Percentiles rank a stretch among this genome's conserved stretches.
Conservation (phyloP, 371 early-diverging fungal genomes). For the Mucor lusitanicus region DNA sequence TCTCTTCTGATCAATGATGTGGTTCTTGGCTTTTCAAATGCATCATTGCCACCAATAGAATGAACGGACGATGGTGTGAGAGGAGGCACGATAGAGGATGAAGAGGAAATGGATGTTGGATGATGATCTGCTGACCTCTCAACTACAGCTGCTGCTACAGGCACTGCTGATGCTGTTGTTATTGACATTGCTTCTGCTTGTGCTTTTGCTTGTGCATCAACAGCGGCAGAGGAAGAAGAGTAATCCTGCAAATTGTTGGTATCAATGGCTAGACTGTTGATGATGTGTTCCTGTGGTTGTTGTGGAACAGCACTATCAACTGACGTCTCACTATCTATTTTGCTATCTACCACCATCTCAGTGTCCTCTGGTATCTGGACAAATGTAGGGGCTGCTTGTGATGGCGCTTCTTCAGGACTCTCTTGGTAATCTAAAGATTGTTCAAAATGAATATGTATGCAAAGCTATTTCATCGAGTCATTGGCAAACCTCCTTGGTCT, state of each 20-base stretch:
- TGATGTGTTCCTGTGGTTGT: background rate
- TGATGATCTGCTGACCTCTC: conserved; percentile 1
- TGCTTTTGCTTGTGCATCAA: conserved; percentile 1
- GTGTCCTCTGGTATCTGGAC: background rate
- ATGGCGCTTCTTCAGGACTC: background rate
- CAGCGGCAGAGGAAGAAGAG: background rate
- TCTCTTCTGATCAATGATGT: conserved; percentile 30
- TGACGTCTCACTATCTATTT: background rate
- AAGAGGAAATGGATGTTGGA: conserved; percentile 5
- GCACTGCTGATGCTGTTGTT: background rate
- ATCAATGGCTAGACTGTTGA: conserved; percentile 4
- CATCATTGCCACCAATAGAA: background rate
- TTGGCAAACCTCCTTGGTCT: background rate
- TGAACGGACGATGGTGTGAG: conserved; percentile 1
- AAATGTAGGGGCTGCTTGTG: background rate
- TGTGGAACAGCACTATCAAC: background rate
- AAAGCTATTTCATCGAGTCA: background rate
- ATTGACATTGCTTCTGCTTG: background rate
- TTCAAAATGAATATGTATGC: background rate
- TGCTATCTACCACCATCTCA: background rate
- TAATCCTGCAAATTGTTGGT: background rate
- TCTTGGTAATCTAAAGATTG: background rate
- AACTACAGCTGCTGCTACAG: background rate
- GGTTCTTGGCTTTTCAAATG: conserved; percentile 3
- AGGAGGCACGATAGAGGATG: conserved; percentile 16